Percentiles rank a stretch among this genome's conserved stretches.
These are phyloP conservation scores for Xylariales sp. DNA, from an alignment of 2,329 filamentous ascomycete genomes.

Conservation along the genomic window DNA sequence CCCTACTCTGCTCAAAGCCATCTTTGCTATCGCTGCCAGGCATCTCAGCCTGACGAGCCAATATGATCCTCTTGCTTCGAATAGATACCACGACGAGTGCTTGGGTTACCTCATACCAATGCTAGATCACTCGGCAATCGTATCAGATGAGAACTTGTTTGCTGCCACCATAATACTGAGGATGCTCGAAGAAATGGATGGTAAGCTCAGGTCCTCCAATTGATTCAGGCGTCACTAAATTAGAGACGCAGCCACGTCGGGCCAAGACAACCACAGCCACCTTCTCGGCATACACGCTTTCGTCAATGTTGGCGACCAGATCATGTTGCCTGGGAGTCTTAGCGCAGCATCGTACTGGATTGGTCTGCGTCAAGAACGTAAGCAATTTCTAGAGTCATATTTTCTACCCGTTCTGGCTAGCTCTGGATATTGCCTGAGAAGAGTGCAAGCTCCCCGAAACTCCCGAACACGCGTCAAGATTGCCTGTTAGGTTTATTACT, in stretches of 20 bases:
- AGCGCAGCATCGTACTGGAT: slow-evolving; percentile 54
- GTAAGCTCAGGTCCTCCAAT: slow-evolving; percentile 14
- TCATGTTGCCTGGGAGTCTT: slow-evolving; percentile 36
- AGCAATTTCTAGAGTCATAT: no score
- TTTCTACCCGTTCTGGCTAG: no score
- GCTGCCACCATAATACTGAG: slow-evolving; percentile 48
- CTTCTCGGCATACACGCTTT: slow-evolving; percentile 42
- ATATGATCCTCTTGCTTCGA: slow-evolving; percentile 45
- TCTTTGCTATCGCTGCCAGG: slow-evolving; percentile 50
- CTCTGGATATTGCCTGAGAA: no score
- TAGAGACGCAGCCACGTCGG: slow-evolving; percentile 29
- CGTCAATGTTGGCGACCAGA: slow-evolving; percentile 35
- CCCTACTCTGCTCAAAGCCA: slow-evolving; percentile 50
- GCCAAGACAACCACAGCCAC: slow-evolving; percentile 42
- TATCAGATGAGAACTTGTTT: slow-evolving; percentile 48
- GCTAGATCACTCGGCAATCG: slow-evolving; percentile 32
- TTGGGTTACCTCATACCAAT: slow-evolving; percentile 45
- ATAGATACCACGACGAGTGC: slow-evolving; percentile 50
- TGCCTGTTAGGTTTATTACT: no score
- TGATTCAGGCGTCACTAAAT: slow-evolving; percentile 16
- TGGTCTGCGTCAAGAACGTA: slow-evolving; percentile 53
- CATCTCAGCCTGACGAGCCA: slow-evolving; percentile 45
- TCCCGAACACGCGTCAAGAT: no score
- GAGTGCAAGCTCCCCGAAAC: no score
- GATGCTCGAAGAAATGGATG: slow-evolving; percentile 44